Evolutionary conservation across 2,329 filamentous ascomycete genomes (phyloP).

Genomic region (Ophiostoma triangulosporum): DNA sequence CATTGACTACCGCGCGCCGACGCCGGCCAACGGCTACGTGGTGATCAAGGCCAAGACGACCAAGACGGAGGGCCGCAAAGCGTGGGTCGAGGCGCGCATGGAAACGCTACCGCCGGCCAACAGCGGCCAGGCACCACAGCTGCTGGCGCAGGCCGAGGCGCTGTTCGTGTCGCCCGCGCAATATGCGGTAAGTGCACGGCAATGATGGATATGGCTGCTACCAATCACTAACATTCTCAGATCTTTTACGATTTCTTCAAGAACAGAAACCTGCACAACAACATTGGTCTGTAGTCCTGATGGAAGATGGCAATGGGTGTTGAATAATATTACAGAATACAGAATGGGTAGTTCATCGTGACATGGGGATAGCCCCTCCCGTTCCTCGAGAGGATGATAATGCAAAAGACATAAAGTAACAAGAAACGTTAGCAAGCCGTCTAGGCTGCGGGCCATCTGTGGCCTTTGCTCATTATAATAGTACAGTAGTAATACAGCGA

Average conservation of each 20-base stretch:
- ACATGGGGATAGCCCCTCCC: neutral
- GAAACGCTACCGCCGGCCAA: conserved; percentile 56
- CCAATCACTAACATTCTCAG: neutral
- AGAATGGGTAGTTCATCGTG: neutral
- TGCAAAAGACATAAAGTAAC: neutral
- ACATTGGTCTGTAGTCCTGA: neutral
- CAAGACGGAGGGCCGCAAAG: conserved; percentile 84
- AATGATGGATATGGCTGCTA: neutral
- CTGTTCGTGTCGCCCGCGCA: conserved; percentile 49
- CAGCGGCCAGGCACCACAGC: conserved; percentile 42
- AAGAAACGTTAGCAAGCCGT: neutral
- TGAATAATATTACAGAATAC: neutral
- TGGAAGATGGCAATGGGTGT: neutral
- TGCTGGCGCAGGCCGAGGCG: conserved; percentile 71
- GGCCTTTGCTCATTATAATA: neutral
- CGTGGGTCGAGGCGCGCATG: conserved; percentile 64
- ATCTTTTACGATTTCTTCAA: neutral
- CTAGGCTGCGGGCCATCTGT: neutral
- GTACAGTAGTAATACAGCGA: neutral
- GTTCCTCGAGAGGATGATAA: neutral
- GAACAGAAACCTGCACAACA: neutral
- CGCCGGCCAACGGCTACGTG: conserved; percentile 59
- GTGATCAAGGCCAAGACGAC: conserved; percentile 68
- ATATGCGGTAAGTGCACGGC: neutral
- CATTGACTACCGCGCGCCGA: conserved; percentile 70